These are phyloP conservation scores for Xenosphaeropsis pyriputrescens DNA, from an alignment of 2,329 filamentous ascomycete species.

Conservation along the genomic window DNA sequence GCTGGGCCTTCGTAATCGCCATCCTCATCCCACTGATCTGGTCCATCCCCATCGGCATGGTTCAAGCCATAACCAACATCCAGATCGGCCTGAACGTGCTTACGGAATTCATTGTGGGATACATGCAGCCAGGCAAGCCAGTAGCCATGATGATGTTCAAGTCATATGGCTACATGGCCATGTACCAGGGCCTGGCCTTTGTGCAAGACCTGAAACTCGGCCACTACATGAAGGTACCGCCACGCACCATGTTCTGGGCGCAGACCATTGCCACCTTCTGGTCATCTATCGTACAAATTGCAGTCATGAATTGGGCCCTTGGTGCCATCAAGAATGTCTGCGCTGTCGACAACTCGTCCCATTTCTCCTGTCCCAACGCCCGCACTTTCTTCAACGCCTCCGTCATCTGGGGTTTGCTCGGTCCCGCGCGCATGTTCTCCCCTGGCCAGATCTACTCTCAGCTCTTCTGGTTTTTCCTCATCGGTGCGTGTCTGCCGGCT, in stretches of 20 bases:
- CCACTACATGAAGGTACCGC: conserved; percentile 55
- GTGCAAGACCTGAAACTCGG: conserved; percentile 34
- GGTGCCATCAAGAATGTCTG: conserved; percentile 29
- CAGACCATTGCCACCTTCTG: conserved; percentile 32
- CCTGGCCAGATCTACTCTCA: conserved; percentile 44
- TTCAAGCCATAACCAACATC: conserved; percentile 46
- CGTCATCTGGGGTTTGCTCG: conserved; percentile 54
- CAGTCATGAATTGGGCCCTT: conserved; percentile 31
- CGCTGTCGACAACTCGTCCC: conserved; percentile 28
- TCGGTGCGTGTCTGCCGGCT: conserved; percentile 37
- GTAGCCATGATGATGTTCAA: conserved; percentile 68
- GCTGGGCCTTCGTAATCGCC: conserved; percentile 15
- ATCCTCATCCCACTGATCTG: conserved; percentile 26
- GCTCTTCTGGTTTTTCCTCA: conserved; percentile 57
- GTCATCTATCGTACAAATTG: conserved; percentile 30
- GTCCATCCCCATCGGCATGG: conserved; percentile 52
- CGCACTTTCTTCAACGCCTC: conserved; percentile 47
- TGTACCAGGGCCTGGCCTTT: conserved; percentile 21
- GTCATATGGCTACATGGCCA: conserved; percentile 54
- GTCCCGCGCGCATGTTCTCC: conserved; percentile 48
- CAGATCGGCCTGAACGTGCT: conserved; percentile 54
- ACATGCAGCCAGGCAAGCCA: conserved; percentile 49
- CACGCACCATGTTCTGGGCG: conserved; percentile 31
- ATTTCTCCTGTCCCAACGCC: conserved; percentile 48
- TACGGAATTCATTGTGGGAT: conserved; percentile 56